Evolutionary conservation across 2,329 filamentous ascomycete species (phyloP).

Genomic region (Penicillium sp.): DNA sequence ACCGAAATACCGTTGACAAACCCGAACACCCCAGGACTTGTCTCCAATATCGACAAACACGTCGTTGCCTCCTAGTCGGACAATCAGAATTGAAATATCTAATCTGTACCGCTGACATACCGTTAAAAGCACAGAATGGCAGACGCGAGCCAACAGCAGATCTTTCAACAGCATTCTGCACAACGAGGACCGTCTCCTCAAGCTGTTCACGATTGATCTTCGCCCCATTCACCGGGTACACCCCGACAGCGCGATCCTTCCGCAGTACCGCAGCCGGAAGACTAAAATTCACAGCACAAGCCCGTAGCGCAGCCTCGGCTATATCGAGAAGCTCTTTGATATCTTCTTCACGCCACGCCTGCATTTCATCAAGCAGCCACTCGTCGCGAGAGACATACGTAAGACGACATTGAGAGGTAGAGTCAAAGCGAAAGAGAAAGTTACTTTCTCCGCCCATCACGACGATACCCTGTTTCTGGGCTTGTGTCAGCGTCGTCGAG

Average conservation of each 20-base stretch:
- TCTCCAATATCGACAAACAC: slow-evolving; percentile 98
- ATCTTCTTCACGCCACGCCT: slow-evolving; percentile 53
- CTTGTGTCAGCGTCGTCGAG: slow-evolving; percentile 53
- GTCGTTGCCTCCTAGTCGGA: slow-evolving; percentile 66
- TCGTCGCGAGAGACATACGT: slow-evolving; percentile 54
- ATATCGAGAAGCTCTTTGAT: slow-evolving; percentile 79
- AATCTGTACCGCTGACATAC: too few species aligned
- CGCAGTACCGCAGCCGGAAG: slow-evolving; percentile 75
- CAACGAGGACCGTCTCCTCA: slow-evolving; percentile 91
- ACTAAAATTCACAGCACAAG: slow-evolving; percentile 72
- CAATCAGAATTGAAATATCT: too few species aligned
- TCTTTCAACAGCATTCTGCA: slow-evolving; percentile 86
- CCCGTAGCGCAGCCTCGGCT: slow-evolving; percentile 74
- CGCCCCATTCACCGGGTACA: slow-evolving; percentile 58
- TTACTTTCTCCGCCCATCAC: slow-evolving; percentile 96
- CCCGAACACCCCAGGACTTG: slow-evolving; percentile 90
- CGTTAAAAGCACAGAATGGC: slow-evolving; percentile 97
- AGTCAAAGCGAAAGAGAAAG: slow-evolving; percentile 79
- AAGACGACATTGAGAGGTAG: slow-evolving; percentile 60
- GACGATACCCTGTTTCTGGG: slow-evolving; percentile 71
- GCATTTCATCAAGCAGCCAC: slow-evolving; percentile 57
- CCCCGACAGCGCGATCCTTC: slow-evolving; percentile 81
- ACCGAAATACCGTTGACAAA: slow-evolving; percentile 86
- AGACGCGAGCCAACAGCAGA: slow-evolving; percentile 62
- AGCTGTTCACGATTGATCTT: slow-evolving; percentile 80